Evolutionary conservation across 495 filamentous ascomycete genomes (phyloP).

Genomic region (Lindgomyces ingoldianus): DNA sequence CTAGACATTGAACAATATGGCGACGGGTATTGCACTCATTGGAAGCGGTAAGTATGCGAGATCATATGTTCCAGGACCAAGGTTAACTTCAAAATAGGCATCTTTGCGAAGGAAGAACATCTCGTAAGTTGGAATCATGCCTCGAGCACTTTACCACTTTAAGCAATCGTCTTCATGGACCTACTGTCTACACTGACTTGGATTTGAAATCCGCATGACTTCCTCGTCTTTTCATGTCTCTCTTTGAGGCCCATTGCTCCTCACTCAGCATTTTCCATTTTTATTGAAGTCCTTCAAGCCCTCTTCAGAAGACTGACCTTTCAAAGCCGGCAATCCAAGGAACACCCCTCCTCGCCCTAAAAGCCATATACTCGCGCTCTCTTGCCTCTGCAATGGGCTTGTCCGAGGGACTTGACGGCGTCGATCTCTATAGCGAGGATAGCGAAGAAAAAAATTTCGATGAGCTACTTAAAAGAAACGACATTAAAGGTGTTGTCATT

Average conservation of each 20-base stretch:
- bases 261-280: neutral
- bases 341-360: constrained; percentile 38
- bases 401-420: constrained; percentile 16
- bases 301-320: constrained; percentile 21
- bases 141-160: constrained; percentile 20
- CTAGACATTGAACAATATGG: too few relatives aligned
- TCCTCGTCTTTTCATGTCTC: neutral
- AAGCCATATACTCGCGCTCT: constrained; percentile 49
- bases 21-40: constrained; percentile 18
- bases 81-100: constrained; percentile 25
- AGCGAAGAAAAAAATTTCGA: constrained; percentile 55
- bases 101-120: constrained; percentile 52
- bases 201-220: neutral
- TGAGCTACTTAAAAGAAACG: constrained; percentile 63
- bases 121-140: constrained; percentile 27
- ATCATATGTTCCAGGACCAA: neutral
- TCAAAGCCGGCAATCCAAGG: constrained; percentile 49
- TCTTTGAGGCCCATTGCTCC: neutral
- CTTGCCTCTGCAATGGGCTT: constrained; percentile 42
- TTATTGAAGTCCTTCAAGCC: too few relatives aligned
- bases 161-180: too few relatives aligned
- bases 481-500: constrained; percentile 70
- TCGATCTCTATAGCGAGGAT: constrained; percentile 62
- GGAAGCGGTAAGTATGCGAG: constrained; percentile 4
- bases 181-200: neutral